These are phyloP conservation scores for Benincasa hispida DNA, from an alignment of 306 rosid species.

Conservation along the genomic window DNA sequence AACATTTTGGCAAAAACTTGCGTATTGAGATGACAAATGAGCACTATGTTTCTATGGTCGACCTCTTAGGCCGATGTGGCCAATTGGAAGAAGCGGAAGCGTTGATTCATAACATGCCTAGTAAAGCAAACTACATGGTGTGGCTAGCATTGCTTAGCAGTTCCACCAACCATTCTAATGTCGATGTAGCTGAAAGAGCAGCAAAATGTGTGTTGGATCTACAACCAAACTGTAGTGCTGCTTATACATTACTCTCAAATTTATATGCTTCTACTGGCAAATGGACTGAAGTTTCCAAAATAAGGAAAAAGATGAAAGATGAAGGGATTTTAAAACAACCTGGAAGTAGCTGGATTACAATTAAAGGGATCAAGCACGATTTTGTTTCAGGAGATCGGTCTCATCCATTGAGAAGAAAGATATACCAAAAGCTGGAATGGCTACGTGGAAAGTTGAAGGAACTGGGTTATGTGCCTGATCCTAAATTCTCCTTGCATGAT, in stretches of 20 bases:
- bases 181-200: slow-evolving; percentile 61
- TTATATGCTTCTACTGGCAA: slow-evolving; percentile 57
- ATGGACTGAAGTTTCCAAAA: slow-evolving; percentile 54
- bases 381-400: slow-evolving; percentile 55
- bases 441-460: slow-evolving; percentile 52
- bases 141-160: slow-evolving; percentile 73
- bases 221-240: slow-evolving; percentile 52
- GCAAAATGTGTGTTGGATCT: slow-evolving; percentile 34
- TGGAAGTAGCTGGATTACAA: slow-evolving; percentile 67
- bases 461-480: slow-evolving; percentile 58
- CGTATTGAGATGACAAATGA: slow-evolving; percentile 35
- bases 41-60: slow-evolving; percentile 72
- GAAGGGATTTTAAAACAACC: slow-evolving; percentile 55
- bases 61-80: slow-evolving; percentile 66
- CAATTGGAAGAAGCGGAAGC: slow-evolving; percentile 67
- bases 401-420: slow-evolving; percentile 35
- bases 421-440: slow-evolving; percentile 49
- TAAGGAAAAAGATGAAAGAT: slow-evolving; percentile 52
- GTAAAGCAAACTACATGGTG: slow-evolving; percentile 38
- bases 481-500: slow-evolving; percentile 49
- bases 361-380: slow-evolving; percentile 41
- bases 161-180: slow-evolving; percentile 45
- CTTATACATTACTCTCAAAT: slow-evolving; percentile 61
- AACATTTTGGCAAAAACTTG: slow-evolving; percentile 24
- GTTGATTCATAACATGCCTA: slow-evolving; percentile 39